Evolutionary conservation across 331 rosid genomes (phyloP).

Genomic region (Acacia pycnantha): DNA sequence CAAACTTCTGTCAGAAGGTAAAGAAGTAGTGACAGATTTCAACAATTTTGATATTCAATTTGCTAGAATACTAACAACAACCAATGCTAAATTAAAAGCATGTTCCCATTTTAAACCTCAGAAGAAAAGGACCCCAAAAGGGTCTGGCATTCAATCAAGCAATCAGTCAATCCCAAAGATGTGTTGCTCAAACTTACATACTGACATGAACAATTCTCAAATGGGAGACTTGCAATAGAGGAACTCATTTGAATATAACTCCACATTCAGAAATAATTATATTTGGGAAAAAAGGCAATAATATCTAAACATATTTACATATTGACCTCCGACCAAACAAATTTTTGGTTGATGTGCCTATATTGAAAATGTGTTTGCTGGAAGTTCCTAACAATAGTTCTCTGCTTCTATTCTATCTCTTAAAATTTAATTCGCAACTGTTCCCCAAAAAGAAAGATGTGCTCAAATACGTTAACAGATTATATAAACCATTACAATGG

Average conservation of each 20-base stretch:
- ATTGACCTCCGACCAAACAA: background rate
- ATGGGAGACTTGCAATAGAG: background rate
- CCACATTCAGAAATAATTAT: background rate
- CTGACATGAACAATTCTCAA: background rate
- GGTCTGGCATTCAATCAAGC: constrained; percentile 12
- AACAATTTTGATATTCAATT: background rate
- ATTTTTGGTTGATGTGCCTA: background rate
- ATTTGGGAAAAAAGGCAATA: background rate
- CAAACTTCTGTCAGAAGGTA: background rate
- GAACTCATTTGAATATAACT: background rate
- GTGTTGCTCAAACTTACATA: background rate
- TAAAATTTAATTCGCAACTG: background rate
- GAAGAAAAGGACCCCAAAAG: background rate
- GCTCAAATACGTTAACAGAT: background rate
- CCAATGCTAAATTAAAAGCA: background rate
- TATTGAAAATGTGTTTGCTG: background rate
- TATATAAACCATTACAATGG: background rate
- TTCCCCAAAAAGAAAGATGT: background rate
- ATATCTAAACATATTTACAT: background rate
- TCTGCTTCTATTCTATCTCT: background rate
- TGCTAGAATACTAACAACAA: background rate
- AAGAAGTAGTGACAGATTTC: background rate
- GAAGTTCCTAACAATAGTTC: background rate
- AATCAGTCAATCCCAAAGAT: background rate
- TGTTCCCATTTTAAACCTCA: background rate